A percentile compares a stretch with the other conserved stretches of the same genome.
phyloP scores from a whole-genome alignment of 345 rosid species.

The Cardiospermum halicacabum region DNA sequence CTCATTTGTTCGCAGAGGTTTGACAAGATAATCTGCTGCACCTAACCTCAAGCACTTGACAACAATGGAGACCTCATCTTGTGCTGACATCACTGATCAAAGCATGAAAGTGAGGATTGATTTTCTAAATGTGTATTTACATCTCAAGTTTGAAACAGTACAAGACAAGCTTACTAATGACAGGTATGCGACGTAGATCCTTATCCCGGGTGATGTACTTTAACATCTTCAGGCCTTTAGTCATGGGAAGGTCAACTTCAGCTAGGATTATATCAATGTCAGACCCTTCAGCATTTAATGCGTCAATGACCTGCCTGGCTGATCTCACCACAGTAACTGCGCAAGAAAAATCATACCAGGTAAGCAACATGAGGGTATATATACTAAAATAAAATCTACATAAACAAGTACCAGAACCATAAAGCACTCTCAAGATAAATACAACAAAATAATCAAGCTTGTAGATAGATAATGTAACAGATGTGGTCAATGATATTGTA shows the following conservation, averaged over 20 bases:
- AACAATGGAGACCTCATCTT: constrained; percentile 74
- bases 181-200: constrained; percentile 82
- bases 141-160: background rate
- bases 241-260: constrained; percentile 95
- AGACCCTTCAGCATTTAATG: constrained; percentile 92
- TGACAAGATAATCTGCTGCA: constrained; percentile 87
- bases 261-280: constrained; percentile 92
- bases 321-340: constrained; percentile 88
- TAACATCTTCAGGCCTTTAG: constrained; percentile 92
- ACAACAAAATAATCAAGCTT: background rate
- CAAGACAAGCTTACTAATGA: constrained; percentile 69
- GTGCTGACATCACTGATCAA: constrained; percentile 74
- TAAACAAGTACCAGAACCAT: background rate
- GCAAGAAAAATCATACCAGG: constrained; percentile 14
- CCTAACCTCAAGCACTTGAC: constrained; percentile 85
- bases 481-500: too few species aligned
- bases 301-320: constrained; percentile 94
- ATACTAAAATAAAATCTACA: constrained; percentile 1
- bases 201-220: constrained; percentile 84
- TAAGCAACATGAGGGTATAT: background rate
- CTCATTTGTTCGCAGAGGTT: constrained; percentile 78
- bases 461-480: background rate
- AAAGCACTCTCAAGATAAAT: background rate
- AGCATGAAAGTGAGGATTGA: constrained; percentile 12
- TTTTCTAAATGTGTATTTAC: background rate